Conservation (phyloP, 331 rosid species). For the Malus hybrid region DNA sequence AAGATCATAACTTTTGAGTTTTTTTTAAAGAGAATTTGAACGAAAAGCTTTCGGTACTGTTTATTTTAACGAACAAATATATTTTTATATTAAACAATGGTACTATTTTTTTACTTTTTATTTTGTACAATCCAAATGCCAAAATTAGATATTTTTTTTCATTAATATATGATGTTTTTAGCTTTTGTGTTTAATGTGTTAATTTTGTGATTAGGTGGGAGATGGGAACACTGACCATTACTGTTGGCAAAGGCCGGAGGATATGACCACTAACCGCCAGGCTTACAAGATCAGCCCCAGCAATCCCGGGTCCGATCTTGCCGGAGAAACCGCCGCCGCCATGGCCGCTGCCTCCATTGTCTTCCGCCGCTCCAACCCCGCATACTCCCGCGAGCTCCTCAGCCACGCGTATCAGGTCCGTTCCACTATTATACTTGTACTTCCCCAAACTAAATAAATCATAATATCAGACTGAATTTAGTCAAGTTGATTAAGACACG, state of each 20-base stretch:
- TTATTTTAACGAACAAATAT: too few relatives aligned
- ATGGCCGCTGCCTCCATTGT: constrained; percentile 98
- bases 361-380: constrained; percentile 72
- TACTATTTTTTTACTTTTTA: too few relatives aligned
- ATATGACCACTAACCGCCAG: constrained; percentile 92
- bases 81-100: too few relatives aligned
- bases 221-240: constrained; percentile 91
- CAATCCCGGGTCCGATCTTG: constrained; percentile 98
- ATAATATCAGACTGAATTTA: too few relatives aligned
- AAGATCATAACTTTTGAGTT: not conserved
- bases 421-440: not conserved
- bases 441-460: not conserved
- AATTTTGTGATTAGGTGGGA: constrained; percentile 59
- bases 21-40: not conserved
- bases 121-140: not conserved
- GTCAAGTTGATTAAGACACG: not conserved
- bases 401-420: constrained; percentile 77
- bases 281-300: constrained; percentile 84
- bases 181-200: not conserved
- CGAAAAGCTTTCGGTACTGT: too few relatives aligned
- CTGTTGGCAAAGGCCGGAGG: constrained; percentile 99
- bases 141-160: not conserved
- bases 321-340: constrained; percentile 98
- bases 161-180: too few relatives aligned
- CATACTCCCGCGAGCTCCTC: constrained; percentile 64